Conservation (phyloP, 495 filamentous ascomycete species). For the Aspergillus heteromorphus region DNA sequence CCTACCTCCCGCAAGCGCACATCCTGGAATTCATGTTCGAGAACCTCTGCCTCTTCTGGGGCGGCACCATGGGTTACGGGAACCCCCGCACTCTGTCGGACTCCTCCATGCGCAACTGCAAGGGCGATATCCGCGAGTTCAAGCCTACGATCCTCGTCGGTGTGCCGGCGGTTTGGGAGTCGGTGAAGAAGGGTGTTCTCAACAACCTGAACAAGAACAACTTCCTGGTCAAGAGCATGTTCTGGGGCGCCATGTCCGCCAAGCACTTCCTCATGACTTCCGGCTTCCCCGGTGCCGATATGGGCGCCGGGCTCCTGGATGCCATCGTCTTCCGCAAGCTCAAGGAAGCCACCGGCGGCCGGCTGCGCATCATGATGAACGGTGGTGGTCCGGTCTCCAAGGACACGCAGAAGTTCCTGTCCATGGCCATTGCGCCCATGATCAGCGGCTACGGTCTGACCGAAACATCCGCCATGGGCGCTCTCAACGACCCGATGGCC, state of each 20-base stretch:
- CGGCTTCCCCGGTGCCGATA: constrained; percentile 64
- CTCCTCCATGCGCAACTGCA: constrained; percentile 83
- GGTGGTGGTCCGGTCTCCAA: constrained; percentile 82
- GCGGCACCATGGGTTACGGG: constrained; percentile 94
- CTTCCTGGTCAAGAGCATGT: constrained; percentile 70
- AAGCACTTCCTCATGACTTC: constrained; percentile 74
- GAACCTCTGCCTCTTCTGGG: constrained; percentile 88
- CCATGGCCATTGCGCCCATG: constrained; percentile 84
- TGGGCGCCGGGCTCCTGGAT: constrained; percentile 65
- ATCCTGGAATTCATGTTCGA: constrained; percentile 98
- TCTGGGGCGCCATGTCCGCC: constrained; percentile 84
- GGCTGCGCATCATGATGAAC: constrained; percentile 76
- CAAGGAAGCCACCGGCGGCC: constrained; percentile 83
- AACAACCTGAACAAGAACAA: constrained; percentile 74
- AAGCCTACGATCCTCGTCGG: constrained; percentile 87
- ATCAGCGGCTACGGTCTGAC: constrained; percentile 93
- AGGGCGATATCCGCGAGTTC: constrained; percentile 92
- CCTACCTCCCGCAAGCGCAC: constrained; percentile 90
- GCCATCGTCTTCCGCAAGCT: constrained; percentile 83
- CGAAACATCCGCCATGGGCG: constrained; percentile 92
- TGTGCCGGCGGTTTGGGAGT: constrained; percentile 95
- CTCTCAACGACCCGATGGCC: constrained; percentile 79
- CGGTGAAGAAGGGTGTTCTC: constrained; percentile 95
- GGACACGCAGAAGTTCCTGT: constrained; percentile 83
- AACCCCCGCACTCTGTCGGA: constrained; percentile 92